phyloP scores from a whole-genome alignment of 2,329 filamentous ascomycete species.

The Chaetomium olivaceum region DNA sequence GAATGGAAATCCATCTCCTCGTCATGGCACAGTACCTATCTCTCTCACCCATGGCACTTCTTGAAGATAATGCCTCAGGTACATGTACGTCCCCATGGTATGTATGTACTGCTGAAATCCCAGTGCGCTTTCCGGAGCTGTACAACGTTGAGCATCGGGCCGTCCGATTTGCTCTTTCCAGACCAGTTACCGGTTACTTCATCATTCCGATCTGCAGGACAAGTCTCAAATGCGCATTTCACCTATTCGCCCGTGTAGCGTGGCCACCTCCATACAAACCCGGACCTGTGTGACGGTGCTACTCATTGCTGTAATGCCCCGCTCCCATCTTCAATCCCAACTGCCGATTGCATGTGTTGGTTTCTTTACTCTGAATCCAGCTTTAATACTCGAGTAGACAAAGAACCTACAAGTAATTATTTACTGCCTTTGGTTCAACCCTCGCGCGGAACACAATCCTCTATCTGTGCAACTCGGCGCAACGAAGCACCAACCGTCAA shows the following conservation, averaged over 20 bases:
- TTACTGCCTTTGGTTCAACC: not conserved
- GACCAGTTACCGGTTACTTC: not conserved
- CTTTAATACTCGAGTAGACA: not conserved
- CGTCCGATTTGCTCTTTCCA: not conserved
- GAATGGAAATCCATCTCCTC: not conserved
- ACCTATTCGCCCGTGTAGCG: not conserved
- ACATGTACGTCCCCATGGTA: not conserved
- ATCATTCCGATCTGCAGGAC: not conserved
- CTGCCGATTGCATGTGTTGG: not conserved
- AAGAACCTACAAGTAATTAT: too few species aligned
- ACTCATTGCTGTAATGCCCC: not conserved
- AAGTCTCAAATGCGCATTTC: not conserved
- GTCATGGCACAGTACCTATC: not conserved
- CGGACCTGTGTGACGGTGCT: not conserved
- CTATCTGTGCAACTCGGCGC: not conserved
- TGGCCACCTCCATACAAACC: not conserved
- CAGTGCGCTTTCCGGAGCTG: not conserved
- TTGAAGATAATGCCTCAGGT: not conserved
- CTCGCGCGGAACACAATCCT: not conserved
- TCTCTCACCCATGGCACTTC: not conserved
- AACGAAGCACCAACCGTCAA: not conserved
- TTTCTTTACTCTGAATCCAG: not conserved
- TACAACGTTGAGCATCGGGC: not conserved
- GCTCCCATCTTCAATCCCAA: not conserved
- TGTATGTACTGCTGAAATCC: not conserved